Evolutionary conservation across 2,329 filamentous ascomycete genomes (phyloP), one percentile per base, ranked within the genome.

Genomic region (Microsporum canis): DNA sequence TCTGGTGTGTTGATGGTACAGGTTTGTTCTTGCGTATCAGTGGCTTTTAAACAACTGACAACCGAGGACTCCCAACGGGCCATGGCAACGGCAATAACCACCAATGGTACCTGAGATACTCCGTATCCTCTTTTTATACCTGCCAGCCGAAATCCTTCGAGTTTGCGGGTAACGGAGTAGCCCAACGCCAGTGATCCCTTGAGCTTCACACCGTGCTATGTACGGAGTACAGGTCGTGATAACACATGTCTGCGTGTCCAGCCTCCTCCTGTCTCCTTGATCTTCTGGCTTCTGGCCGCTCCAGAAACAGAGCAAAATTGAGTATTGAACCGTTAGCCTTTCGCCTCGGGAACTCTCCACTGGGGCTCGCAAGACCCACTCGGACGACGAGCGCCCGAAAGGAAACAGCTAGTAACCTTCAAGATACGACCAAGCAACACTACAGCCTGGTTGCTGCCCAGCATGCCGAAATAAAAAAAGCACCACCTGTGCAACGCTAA

Each of bases 291-390:
- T 53, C 49, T 53, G 49, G 49, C 49, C 49, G 31, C 49, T 27
- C 49, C 17, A 29, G 27, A 33, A 12, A 53, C 49, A 10, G 29
- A 53, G 27, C 49, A 34, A 14, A 33, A 53, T 33, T 53, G 12
- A n/a, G 29, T 53, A 12, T 27, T 53, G 27, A 53, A 27, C 49
- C 49, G 49, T 53, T 53, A 53, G 49, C 49, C 49, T 53, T 53
- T 53, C 49, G 49, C 49, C 49, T 53, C 49, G 49, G 49, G 49
- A 53, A 53, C 49, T 53, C 49, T 53, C 49, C 31, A 31, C 49
- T 33, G 49, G 49, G 49, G 49, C 49, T 53, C 49, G 31, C 49
- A 53, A 53, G 49, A n/a, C 29, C 49, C 27, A 53, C 49, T 27
- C 1, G 27, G 31, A 31, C 29, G 49, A 53, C 49, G 27, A 47